Evolutionary conservation across 2,329 filamentous ascomycete species (phyloP), one percentile per base, ranked within the genome.

Genomic region (Penicillium verrucosum): DNA sequence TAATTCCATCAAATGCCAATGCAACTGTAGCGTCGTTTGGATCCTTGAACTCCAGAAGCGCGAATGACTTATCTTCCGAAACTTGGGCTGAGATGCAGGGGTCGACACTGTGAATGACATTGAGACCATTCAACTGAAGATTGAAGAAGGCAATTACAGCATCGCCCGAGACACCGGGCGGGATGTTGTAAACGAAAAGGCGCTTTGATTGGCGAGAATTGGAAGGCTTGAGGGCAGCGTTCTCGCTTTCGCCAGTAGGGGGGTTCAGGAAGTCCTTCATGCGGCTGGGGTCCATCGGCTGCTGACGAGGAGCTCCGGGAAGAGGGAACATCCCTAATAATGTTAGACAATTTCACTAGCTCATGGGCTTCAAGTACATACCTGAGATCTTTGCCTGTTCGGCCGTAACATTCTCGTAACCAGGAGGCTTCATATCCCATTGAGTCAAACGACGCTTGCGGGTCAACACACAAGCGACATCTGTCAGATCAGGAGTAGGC

Each of bases 341-440:
- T 10, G 37, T 53, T 38, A 61, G 46, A 34, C 10, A 27, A 8
- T 42, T 37, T 27, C 11, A 30, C 41, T 36, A 16, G 21, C 6
- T 3, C 40, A 43, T 41, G 5, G 44, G 36, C 11, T 42, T 37
- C 11, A 54, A 12, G 30, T n/a, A 53, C 36, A 51, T 66, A 78
- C 78, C 86, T 3, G 95, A 99, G 43, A 99, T 83, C 80, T 99
- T 99, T 49, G 94, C 95, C 75, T 99, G 95, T 76, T 99, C 95
- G 23, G 94, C 92, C 2, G 94, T 97, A 63, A 99, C 93, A 75
- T 94, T 96, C 71, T 99, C 95, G 70, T 99, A 99, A 43, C 94
- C 93, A 16, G 92, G 90, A 6, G 94, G 94, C 78, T 99, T 99
- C 75, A 99, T 97, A 74, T 99, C 95, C 94, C 94, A 99, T 76